Evolutionary conservation across 2,329 filamentous ascomycete genomes (phyloP).

Genomic region (Claviceps humidiphila): DNA sequence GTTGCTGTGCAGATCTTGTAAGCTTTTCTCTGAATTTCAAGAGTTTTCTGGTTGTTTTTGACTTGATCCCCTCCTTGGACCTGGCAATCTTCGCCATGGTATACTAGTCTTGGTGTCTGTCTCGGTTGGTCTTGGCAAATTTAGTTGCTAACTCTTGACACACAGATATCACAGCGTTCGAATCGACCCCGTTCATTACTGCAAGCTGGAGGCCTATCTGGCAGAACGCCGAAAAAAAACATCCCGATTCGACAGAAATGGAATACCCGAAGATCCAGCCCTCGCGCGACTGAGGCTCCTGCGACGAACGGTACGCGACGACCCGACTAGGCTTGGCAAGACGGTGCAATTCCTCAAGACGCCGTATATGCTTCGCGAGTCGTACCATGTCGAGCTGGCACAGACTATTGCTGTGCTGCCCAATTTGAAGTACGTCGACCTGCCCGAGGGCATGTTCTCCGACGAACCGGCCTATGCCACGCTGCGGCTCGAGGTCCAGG

Average conservation of each 20-base stretch:
- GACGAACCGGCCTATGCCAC: conserved; percentile 66
- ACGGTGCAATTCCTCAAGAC: conserved; percentile 71
- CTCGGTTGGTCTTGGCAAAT: too few relatives aligned
- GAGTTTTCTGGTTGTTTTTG: background rate
- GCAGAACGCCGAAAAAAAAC: conserved; percentile 65
- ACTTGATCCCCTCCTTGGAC: background rate
- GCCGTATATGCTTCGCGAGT: conserved; percentile 89
- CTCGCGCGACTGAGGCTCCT: conserved; percentile 64
- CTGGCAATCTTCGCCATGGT: too few relatives aligned
- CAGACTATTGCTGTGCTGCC: conserved; percentile 74
- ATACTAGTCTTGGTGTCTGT: background rate
- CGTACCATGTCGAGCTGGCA: conserved; percentile 70
- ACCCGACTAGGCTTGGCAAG: conserved; percentile 52
- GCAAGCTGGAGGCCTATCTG: conserved; percentile 69
- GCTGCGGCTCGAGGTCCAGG: conserved; percentile 72
- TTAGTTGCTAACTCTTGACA: background rate
- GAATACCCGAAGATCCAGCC: conserved; percentile 68
- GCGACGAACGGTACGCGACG: conserved; percentile 68
- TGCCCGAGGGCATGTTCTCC: conserved; percentile 75
- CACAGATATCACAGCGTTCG: conserved; percentile 74
- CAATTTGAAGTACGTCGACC: conserved; percentile 76
- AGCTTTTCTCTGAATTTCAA: conserved; percentile 20
- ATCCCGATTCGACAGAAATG: conserved; percentile 62
- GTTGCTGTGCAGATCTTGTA: conserved; percentile 45
- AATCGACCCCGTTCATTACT: conserved; percentile 91